These are phyloP conservation scores for Xylaria bambusicola DNA, from an alignment of 495 filamentous ascomycete genomes.

Conservation along the genomic window DNA sequence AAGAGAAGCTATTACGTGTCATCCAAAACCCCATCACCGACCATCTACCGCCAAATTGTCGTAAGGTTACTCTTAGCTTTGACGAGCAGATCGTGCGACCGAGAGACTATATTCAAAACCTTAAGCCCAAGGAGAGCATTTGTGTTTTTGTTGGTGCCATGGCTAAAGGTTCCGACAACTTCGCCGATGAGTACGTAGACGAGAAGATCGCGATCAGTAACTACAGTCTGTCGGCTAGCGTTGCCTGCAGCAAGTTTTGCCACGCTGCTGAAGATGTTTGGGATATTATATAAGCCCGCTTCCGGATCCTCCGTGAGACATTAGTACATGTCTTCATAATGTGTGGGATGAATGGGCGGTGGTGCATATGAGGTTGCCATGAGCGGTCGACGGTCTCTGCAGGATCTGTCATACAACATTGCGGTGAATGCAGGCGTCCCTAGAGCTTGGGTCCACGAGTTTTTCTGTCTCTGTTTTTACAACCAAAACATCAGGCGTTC, in stretches of 20 bases:
- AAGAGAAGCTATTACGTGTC: constrained; percentile 96
- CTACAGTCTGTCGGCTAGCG: constrained; percentile 93
- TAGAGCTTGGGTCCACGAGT: constrained; percentile 48
- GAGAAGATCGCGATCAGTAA: constrained; percentile 98
- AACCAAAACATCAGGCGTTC: constrained; percentile 78
- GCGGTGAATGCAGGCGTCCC: constrained; percentile 40
- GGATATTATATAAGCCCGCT: constrained; percentile 72
- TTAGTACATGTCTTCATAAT: constrained; percentile 8
- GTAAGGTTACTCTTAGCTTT: constrained; percentile 93
- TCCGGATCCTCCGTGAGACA: constrained; percentile 17
- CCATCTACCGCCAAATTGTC: constrained; percentile 93
- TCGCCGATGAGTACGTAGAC: constrained; percentile 91
- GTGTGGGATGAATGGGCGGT: constrained; percentile 25
- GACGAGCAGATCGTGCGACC: constrained; percentile 85
- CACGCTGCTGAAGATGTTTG: constrained; percentile 96
- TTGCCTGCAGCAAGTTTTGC: constrained; percentile 98
- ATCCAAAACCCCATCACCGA: constrained; percentile 98
- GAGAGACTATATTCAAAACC: constrained; percentile 78
- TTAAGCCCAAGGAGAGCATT: constrained; percentile 83
- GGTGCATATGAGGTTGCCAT: constrained; percentile 31
- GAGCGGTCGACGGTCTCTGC: constrained; percentile 22
- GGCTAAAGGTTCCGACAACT: constrained; percentile 95
- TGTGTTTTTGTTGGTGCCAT: constrained; percentile 98
- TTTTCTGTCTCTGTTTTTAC: constrained; percentile 73
- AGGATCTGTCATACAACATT: constrained; percentile 53